A percentile compares a stretch with the other conserved stretches of the same genome.
phyloP scores from a whole-genome alignment of 768 basidiomycete genomes.

The Kwoniella dejecticola region DNA sequence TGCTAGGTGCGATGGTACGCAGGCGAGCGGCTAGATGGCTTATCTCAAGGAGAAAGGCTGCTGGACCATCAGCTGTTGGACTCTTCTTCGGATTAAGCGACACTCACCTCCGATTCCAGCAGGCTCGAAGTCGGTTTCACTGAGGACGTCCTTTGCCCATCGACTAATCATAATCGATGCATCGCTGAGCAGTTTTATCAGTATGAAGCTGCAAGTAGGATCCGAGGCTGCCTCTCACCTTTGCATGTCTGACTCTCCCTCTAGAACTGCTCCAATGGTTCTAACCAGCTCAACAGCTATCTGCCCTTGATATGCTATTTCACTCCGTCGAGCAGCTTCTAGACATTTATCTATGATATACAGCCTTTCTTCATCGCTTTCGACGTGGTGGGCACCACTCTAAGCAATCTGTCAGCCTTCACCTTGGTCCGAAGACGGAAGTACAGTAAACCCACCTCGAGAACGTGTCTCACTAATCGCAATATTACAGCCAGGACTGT shows the following conservation, averaged over 20 bases:
- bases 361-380: conserved; percentile 23
- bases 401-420: background rate
- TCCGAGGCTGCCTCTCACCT: too few species aligned
- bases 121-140: too few species aligned
- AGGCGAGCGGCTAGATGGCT: conserved; percentile 4
- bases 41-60: conserved; percentile 33
- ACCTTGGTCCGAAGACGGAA: background rate
- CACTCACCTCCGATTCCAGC: too few species aligned
- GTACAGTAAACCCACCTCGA: conserved; percentile 26
- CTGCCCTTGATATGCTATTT: conserved; percentile 2
- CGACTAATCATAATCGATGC: too few species aligned
- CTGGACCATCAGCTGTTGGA: too few species aligned
- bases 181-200: background rate
- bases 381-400: conserved; percentile 21
- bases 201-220: background rate
- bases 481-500: conserved; percentile 22
- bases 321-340: background rate
- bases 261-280: background rate
- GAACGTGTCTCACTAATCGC: conserved; percentile 13
- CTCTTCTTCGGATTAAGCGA: too few species aligned
- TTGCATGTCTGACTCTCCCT: background rate
- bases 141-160: too few species aligned
- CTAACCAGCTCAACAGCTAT: conserved; percentile 14
- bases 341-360: conserved; percentile 33
- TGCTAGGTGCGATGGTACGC: background rate